These are phyloP conservation scores for Diaporthe citri DNA, from an alignment of 2,329 filamentous ascomycete genomes.

Conservation along the genomic window DNA sequence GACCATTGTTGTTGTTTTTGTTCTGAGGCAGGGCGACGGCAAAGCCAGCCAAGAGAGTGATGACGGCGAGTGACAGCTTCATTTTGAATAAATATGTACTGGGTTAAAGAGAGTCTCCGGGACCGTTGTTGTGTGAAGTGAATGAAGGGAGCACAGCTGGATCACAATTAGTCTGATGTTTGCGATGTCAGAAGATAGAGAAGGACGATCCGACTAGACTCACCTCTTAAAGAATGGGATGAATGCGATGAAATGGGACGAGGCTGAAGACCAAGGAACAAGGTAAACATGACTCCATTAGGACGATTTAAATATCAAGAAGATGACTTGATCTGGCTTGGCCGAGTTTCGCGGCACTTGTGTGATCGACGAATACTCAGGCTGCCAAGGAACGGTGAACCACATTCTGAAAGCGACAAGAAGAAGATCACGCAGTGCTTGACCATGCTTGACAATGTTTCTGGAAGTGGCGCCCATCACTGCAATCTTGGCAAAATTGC, in stretches of 20 bases:
- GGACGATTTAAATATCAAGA: slow-evolving; percentile 19
- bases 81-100: slow-evolving; percentile 33
- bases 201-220: background rate
- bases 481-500: slow-evolving; percentile 16
- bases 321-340: background rate
- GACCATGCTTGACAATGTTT: slow-evolving; percentile 22
- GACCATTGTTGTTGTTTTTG: slow-evolving; percentile 21
- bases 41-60: slow-evolving; percentile 35
- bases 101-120: slow-evolving; percentile 6
- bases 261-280: background rate
- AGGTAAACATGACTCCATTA: background rate
- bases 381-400: slow-evolving; percentile 19
- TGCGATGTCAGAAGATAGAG: background rate
- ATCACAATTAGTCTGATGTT: background rate
- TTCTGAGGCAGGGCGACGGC: slow-evolving; percentile 32
- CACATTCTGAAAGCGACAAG: slow-evolving; percentile 11
- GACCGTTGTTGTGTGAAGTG: slow-evolving; percentile 24
- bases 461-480: background rate
- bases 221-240: slow-evolving; percentile 35
- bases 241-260: background rate
- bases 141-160: slow-evolving; percentile 34
- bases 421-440: slow-evolving; percentile 27
- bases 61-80: slow-evolving; percentile 33
- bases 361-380: slow-evolving; percentile 32
- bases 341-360: slow-evolving; percentile 29